Conservation (phyloP, 352 stramenopile species). For the Pythium pectinolyticum region DNA sequence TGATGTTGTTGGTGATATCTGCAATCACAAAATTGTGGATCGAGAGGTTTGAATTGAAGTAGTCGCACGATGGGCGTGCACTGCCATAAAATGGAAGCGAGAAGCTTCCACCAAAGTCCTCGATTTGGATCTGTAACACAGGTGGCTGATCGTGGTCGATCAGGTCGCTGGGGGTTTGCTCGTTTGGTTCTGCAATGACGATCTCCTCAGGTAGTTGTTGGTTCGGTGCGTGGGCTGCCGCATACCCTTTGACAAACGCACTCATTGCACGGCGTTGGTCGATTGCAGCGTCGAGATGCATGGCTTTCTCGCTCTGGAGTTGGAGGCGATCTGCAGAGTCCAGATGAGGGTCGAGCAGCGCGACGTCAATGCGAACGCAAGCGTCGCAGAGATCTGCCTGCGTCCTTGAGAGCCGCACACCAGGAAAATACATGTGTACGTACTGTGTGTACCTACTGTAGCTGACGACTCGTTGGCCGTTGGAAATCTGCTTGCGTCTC, state of each 20-base stretch:
- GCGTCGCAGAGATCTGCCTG: background rate
- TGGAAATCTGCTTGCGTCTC: background rate
- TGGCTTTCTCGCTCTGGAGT: too few species aligned
- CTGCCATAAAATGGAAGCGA: background rate
- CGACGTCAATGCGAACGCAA: background rate
- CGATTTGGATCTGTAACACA: background rate
- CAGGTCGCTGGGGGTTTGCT: background rate
- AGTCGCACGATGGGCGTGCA: background rate
- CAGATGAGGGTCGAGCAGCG: background rate
- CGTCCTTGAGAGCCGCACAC: background rate
- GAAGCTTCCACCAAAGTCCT: background rate
- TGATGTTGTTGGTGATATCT: slow-evolving; percentile 9
- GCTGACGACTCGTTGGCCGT: background rate
- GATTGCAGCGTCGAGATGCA: background rate
- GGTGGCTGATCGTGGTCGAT: background rate
- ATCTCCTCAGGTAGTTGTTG: background rate
- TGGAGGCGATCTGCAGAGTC: too few species aligned
- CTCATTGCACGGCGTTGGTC: background rate
- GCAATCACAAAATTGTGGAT: slow-evolving; percentile 2
- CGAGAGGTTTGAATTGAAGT: slow-evolving; percentile 6
- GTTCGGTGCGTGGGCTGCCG: background rate
- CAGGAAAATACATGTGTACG: background rate
- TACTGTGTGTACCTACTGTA: background rate
- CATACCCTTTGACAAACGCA: background rate
- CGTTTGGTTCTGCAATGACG: background rate